Evolutionary conservation across 129 eudicot species (phyloP).

Genomic region (Daucus carota): DNA sequence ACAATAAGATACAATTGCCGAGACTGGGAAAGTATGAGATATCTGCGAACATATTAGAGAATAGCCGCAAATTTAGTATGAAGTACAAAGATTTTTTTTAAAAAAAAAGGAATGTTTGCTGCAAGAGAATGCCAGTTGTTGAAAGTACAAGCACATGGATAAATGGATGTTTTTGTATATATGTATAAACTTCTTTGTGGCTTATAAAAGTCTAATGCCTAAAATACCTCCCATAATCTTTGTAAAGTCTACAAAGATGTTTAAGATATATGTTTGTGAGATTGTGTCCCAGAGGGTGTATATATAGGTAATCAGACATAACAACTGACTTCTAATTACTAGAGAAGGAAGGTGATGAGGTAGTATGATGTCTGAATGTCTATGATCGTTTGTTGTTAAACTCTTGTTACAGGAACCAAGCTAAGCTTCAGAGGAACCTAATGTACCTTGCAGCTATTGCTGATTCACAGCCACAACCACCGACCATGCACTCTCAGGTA

Average conservation of each 20-base stretch:
- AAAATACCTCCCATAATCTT: neutral
- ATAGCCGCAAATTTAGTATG: neutral
- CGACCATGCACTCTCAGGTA: constrained; percentile 93
- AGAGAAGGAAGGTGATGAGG: neutral
- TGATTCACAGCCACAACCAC: constrained; percentile 94
- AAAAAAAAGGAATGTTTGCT: no score
- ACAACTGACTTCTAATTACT: neutral
- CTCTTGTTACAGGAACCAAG: constrained; percentile 58
- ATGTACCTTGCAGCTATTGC: constrained; percentile 99
- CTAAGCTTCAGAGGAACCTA: constrained; percentile 88
- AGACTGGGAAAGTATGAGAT: neutral
- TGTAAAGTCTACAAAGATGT: neutral
- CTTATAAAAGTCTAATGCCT: neutral
- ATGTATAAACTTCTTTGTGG: neutral
- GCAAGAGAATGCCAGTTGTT: neutral
- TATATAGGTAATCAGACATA: neutral
- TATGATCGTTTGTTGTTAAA: neutral
- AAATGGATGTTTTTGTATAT: neutral
- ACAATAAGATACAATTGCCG: neutral
- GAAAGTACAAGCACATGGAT: neutral
- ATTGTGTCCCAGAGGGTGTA: no score
- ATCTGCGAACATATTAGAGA: neutral
- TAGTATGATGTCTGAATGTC: neutral
- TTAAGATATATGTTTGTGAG: neutral
- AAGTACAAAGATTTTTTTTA: neutral